These are phyloP conservation scores for Entomortierella lignicola DNA, from an alignment of 192 early-diverging fungal genomes.

Conservation along the genomic window DNA sequence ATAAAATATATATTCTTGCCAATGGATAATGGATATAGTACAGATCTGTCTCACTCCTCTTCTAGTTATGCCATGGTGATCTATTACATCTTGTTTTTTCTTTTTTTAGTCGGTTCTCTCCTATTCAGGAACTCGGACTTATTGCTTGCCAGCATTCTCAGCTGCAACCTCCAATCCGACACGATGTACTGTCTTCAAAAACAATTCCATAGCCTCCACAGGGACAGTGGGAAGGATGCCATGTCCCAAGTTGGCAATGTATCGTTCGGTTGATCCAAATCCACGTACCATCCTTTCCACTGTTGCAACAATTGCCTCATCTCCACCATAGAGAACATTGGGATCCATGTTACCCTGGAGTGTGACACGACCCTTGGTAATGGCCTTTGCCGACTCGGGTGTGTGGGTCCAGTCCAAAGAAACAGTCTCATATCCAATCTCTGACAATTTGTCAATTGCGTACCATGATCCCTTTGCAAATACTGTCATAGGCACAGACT, in stretches of 20 bases:
- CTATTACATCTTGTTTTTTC: background rate
- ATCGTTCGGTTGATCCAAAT: conserved; percentile 78
- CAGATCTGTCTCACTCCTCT: background rate
- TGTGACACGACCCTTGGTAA: conserved; percentile 65
- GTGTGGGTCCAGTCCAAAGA: conserved; percentile 93
- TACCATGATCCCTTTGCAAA: conserved; percentile 96
- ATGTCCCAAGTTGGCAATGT: conserved; percentile 98
- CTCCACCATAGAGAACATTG: conserved; percentile 78
- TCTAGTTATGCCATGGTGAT: background rate
- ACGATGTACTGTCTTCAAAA: conserved; percentile 75
- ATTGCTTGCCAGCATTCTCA: background rate
- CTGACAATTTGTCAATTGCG: conserved; percentile 77
- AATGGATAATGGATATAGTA: background rate
- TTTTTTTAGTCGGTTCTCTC: no score
- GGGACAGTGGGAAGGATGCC: conserved; percentile 91
- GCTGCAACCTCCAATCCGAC: conserved; percentile 63
- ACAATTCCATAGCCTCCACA: conserved; percentile 76
- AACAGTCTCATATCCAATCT: conserved; percentile 84
- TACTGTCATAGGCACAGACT: conserved; percentile 86
- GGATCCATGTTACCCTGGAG: conserved; percentile 99
- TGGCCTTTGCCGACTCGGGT: conserved; percentile 68
- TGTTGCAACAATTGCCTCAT: conserved; percentile 75
- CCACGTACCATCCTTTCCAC: conserved; percentile 83
- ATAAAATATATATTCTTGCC: no score
- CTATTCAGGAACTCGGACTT: no score